Base-by-base conservation (phyloP, 1,284 basidiomycete species). In the Cystobasidium sp. region DNA sequence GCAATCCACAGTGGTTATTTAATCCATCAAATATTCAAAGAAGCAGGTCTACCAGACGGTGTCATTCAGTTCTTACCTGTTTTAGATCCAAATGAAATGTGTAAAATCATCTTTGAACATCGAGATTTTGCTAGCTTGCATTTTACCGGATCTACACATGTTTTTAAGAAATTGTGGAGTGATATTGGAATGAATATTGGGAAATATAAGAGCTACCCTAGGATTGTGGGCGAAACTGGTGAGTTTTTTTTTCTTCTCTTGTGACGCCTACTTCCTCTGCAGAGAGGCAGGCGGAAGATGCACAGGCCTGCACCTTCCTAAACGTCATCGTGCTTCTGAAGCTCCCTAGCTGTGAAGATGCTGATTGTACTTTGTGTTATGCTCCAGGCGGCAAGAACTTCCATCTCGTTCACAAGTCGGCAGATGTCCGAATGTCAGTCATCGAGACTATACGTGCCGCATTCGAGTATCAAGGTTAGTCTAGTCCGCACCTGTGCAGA, bases 91-190 rank as follows among this genome's bases (percentile, higher is more conserved):
- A 96, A 96, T 3, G 84, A 75, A 74, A 71, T 80, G 76, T 75
- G 75, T 46, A 82, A 90, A 88, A 59, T 90, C 55, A 61, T 78
- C 47, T 80, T 96, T 82, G 86, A 86, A 69, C 89, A 94, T 85
- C 88, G 87, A 46, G 84, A 86, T 75, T 99, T 99, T 80, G 90
- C 93, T 1, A 91, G 90, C 39, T 86, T 99, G 67, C 94, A 99
- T 85, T 99, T 99, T 84, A 99, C 97, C 0, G 96, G 96, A 61
- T 95, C 92, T 81, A 99, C 96, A 10, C 88, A 89, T 80, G 89
- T 99, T 64, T 98, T 97, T 89, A 90, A 90, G 83, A 88, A 90
- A 82, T 88, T 99, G 55, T 99, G 96, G 96, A 96, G 94, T 85
- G 90, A 96, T 82, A 97, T 99, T 80, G 91, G 91, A 7, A 82